Percentiles rank a stretch among this genome's conserved stretches.
phyloP scores from a whole-genome alignment of 2,329 filamentous ascomycete species.

The Alternaria hordeiaustralica region DNA sequence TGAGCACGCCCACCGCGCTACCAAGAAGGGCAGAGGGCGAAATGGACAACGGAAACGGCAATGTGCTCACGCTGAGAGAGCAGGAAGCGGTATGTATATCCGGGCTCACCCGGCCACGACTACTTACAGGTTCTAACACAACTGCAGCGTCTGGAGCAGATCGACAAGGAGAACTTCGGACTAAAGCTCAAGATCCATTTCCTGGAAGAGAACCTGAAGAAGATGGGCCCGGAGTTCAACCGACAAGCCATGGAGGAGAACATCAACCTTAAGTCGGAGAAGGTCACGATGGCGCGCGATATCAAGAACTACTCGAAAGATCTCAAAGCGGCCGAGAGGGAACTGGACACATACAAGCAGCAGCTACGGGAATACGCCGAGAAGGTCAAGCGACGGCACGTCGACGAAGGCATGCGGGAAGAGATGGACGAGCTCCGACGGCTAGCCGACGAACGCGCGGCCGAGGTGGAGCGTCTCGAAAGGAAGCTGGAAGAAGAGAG shows the following conservation, averaged over 20 bases:
- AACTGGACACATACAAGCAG: slow-evolving; percentile 81
- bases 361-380: slow-evolving; percentile 85
- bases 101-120: not conserved
- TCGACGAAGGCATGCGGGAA: slow-evolving; percentile 71
- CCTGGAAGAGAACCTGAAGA: slow-evolving; percentile 86
- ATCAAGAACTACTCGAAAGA: slow-evolving; percentile 86
- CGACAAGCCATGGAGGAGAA: slow-evolving; percentile 91
- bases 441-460: slow-evolving; percentile 52
- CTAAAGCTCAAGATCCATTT: slow-evolving; percentile 74
- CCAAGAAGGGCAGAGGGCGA: slow-evolving; percentile 70
- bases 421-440: slow-evolving; percentile 60
- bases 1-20: slow-evolving; percentile 80
- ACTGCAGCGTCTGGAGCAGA: slow-evolving; percentile 78
- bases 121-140: slow-evolving; percentile 2
- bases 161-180: slow-evolving; percentile 98
- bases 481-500: slow-evolving; percentile 42
- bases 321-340: slow-evolving; percentile 79
- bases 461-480: slow-evolving; percentile 44
- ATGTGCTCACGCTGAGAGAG: slow-evolving; percentile 88
- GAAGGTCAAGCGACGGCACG: slow-evolving; percentile 76
- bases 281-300: slow-evolving; percentile 87
- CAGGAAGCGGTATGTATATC: slow-evolving; percentile 77
- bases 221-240: slow-evolving; percentile 87
- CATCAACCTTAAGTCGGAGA: slow-evolving; percentile 92
- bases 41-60: slow-evolving; percentile 79